Conservation (phyloP, 1,284 basidiomycete genomes). For the Malassezia nana region DNA sequence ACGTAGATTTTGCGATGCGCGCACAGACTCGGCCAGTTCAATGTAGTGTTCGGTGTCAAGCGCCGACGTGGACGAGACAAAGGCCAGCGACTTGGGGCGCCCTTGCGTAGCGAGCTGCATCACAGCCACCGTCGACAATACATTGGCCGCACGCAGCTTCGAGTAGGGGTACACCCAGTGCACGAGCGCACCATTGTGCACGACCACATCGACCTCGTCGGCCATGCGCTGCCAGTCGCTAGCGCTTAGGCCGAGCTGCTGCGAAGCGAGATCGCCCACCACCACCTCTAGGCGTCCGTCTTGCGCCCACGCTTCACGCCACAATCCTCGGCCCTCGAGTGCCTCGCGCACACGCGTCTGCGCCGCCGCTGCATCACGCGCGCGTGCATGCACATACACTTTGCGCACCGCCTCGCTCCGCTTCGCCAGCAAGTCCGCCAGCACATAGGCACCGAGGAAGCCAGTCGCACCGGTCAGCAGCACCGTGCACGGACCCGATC, state of each 20-base stretch:
- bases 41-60: constrained; percentile 87
- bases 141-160: constrained; percentile 81
- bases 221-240: constrained; percentile 63
- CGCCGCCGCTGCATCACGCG: constrained; percentile 59
- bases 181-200: constrained; percentile 95
- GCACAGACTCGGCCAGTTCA: constrained; percentile 61
- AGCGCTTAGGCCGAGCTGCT: constrained; percentile 65
- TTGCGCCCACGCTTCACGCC: constrained; percentile 77
- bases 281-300: constrained; percentile 68
- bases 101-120: constrained; percentile 65
- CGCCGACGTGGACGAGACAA: constrained; percentile 87
- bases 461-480: constrained; percentile 96
- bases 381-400: constrained; percentile 84
- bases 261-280: constrained; percentile 70
- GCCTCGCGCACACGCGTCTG: constrained; percentile 64
- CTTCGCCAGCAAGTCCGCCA: constrained; percentile 64
- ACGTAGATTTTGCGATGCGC: background rate
- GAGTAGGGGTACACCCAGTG: constrained; percentile 99
- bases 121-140: constrained; percentile 73
- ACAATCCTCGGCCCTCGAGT: constrained; percentile 75
- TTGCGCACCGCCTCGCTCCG: constrained; percentile 61
- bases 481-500: constrained; percentile 56
- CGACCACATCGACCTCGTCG: constrained; percentile 67
- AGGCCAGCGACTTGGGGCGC: constrained; percentile 67
- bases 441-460: constrained; percentile 87